These are phyloP conservation scores for Aspergillus jensenii DNA, from an alignment of 2,329 filamentous ascomycete genomes.

Conservation along the genomic window DNA sequence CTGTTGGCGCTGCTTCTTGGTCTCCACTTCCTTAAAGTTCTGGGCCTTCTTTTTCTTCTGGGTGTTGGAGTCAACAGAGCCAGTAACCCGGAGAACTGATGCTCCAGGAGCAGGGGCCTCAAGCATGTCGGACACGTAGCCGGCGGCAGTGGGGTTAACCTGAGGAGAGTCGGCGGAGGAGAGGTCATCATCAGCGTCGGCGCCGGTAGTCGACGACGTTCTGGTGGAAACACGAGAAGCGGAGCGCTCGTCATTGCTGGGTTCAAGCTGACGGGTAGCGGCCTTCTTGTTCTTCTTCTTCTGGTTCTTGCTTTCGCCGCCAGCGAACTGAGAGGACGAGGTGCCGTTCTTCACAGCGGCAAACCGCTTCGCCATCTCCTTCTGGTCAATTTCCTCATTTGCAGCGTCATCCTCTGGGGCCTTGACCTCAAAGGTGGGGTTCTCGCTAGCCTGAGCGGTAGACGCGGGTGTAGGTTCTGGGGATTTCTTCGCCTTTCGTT, in stretches of 20 bases:
- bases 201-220: conserved; percentile 69
- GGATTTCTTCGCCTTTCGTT: conserved; percentile 40
- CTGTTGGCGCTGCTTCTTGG: conserved; percentile 96
- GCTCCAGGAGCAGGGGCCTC: conserved; percentile 68
- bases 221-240: conserved; percentile 52
- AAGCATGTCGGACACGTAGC: conserved; percentile 88
- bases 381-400: conserved; percentile 66
- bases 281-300: conserved; percentile 71
- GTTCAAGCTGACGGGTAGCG: conserved; percentile 50
- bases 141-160: conserved; percentile 49
- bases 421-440: conserved; percentile 29
- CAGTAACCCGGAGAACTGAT: conserved; percentile 75
- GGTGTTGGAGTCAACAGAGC: conserved; percentile 53
- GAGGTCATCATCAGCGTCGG: conserved; percentile 77
- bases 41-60: conserved; percentile 59
- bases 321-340: conserved; percentile 52
- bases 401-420: conserved; percentile 32
- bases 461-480: conserved; percentile 21
- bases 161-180: conserved; percentile 69
- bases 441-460: conserved; percentile 28
- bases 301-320: conserved; percentile 40
- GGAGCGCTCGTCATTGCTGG: conserved; percentile 46
- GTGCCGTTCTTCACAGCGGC: conserved; percentile 69
- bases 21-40: conserved; percentile 68
- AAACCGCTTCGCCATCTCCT: conserved; percentile 75